Evolutionary conservation across 495 filamentous ascomycete genomes (phyloP).

Genomic region (Aspergillus wentii): DNA sequence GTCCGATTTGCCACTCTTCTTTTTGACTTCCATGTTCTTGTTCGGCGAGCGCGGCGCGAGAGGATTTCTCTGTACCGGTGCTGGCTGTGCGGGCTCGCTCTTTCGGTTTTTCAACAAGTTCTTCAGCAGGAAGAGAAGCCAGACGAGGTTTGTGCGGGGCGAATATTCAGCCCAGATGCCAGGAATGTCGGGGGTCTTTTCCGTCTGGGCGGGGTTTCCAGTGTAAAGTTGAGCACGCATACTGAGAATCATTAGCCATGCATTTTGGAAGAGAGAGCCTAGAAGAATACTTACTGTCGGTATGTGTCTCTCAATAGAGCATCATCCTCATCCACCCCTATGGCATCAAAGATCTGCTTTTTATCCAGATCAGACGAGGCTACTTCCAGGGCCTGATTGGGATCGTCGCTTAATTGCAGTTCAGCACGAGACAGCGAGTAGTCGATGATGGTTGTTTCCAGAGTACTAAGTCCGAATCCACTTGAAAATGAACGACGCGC

Average conservation of each 20-base stretch:
- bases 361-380: slow-evolving; percentile 44
- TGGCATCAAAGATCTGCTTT: slow-evolving; percentile 41
- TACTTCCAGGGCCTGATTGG: slow-evolving; percentile 22
- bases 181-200: slow-evolving; percentile 24
- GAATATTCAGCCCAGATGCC: slow-evolving; percentile 43
- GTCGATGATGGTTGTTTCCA: slow-evolving; percentile 82
- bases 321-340: slow-evolving; percentile 41
- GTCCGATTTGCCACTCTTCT: slow-evolving; percentile 8
- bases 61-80: slow-evolving; percentile 19
- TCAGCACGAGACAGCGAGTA: slow-evolving; percentile 77
- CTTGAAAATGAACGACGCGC: slow-evolving; percentile 23
- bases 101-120: slow-evolving; percentile 39
- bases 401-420: slow-evolving; percentile 20
- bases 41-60: slow-evolving; percentile 36
- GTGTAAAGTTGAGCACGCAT: slow-evolving; percentile 38
- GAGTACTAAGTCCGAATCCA: slow-evolving; percentile 60
- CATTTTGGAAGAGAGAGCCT: no score
- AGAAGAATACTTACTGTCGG: slow-evolving; percentile 31
- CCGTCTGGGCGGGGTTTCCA: slow-evolving; percentile 26
- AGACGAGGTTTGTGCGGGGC: slow-evolving; percentile 45
- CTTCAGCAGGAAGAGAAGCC: slow-evolving; percentile 46
- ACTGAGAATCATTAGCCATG: slow-evolving; percentile 19
- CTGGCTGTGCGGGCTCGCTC: slow-evolving; percentile 10
- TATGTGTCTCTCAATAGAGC: slow-evolving; percentile 36
- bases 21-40: slow-evolving; percentile 11